Conservation (phyloP, 2,329 filamentous ascomycete species). For the Apiospora saccharicola region DNA sequence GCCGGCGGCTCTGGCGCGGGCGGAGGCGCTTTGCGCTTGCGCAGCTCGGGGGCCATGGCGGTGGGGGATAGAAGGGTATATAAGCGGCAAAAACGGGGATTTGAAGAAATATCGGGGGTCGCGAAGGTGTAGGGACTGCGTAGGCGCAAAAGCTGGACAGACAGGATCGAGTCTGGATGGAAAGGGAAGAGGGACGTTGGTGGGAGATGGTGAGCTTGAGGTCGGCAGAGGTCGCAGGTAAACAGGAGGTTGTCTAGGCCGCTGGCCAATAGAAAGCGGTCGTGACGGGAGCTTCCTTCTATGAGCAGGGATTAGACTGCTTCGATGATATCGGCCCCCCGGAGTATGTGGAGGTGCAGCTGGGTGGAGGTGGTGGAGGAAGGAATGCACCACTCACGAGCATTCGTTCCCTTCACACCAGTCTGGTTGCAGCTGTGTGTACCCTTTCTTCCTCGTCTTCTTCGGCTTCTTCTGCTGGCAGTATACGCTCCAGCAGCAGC, state of each 20-base stretch:
- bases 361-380: background rate
- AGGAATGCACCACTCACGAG: background rate
- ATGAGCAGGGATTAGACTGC: conserved; percentile 27
- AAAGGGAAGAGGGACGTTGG: conserved; percentile 32
- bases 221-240: conserved; percentile 38
- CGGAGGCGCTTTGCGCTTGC: conserved; percentile 54
- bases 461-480: background rate
- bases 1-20: conserved; percentile 48
- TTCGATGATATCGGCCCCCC: conserved; percentile 19
- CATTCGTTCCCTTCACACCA: no score
- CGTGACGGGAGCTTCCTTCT: conserved; percentile 36
- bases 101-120: conserved; percentile 28
- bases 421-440: background rate
- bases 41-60: conserved; percentile 51
- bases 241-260: conserved; percentile 40
- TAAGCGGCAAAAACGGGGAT: conserved; percentile 26
- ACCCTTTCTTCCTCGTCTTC: background rate
- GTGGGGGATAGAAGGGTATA: conserved; percentile 25
- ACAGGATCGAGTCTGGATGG: conserved; percentile 30
- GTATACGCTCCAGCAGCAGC: background rate
- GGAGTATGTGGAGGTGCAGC: conserved; percentile 17
- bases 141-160: conserved; percentile 25
- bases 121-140: conserved; percentile 33
- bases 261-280: conserved; percentile 35
- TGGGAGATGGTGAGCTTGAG: conserved; percentile 35